Evolutionary conservation across 1,284 basidiomycete species (phyloP).

Genomic region (Afroboletus lepidellus): DNA sequence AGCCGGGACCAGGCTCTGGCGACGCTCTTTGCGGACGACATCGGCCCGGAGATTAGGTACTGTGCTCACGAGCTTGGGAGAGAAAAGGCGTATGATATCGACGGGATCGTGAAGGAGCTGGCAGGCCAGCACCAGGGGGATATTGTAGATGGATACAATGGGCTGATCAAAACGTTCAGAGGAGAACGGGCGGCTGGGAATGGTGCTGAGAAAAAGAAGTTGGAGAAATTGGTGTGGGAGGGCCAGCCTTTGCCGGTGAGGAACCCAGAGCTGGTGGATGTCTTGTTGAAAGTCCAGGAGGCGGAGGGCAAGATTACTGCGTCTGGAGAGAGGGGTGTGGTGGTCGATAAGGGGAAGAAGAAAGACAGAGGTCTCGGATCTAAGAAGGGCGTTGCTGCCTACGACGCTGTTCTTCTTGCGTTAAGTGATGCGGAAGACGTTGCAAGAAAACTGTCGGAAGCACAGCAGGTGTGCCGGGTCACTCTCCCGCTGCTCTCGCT

Average conservation of each 20-base stretch:
- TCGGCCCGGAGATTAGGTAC: constrained; percentile 89
- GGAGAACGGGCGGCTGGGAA: constrained; percentile 42
- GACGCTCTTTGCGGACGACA: constrained; percentile 80
- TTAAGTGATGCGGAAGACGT: constrained; percentile 87
- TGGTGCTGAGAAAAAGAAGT: constrained; percentile 49
- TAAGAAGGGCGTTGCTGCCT: constrained; percentile 75
- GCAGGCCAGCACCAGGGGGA: constrained; percentile 57
- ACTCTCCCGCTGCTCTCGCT: neutral
- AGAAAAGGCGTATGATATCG: constrained; percentile 78
- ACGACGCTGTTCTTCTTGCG: constrained; percentile 79
- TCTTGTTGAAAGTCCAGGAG: constrained; percentile 79
- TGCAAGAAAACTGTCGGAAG: constrained; percentile 74
- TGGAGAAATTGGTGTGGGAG: constrained; percentile 75
- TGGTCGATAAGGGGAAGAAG: constrained; percentile 32
- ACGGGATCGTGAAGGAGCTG: constrained; percentile 74
- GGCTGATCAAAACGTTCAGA: constrained; percentile 53
- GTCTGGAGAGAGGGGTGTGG: constrained; percentile 28
- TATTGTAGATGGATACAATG: constrained; percentile 66
- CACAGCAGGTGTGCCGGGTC: constrained; percentile 62
- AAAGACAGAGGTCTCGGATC: constrained; percentile 50
- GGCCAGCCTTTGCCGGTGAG: constrained; percentile 82
- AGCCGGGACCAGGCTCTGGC: constrained; percentile 91
- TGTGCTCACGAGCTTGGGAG: constrained; percentile 86
- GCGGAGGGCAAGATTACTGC: constrained; percentile 59
- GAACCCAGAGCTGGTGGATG: constrained; percentile 90